Evolutionary conservation across 1,284 basidiomycete species (phyloP), one percentile per base, ranked within the genome.

Genomic region (Apiotrichum akiyoshidainum): DNA sequence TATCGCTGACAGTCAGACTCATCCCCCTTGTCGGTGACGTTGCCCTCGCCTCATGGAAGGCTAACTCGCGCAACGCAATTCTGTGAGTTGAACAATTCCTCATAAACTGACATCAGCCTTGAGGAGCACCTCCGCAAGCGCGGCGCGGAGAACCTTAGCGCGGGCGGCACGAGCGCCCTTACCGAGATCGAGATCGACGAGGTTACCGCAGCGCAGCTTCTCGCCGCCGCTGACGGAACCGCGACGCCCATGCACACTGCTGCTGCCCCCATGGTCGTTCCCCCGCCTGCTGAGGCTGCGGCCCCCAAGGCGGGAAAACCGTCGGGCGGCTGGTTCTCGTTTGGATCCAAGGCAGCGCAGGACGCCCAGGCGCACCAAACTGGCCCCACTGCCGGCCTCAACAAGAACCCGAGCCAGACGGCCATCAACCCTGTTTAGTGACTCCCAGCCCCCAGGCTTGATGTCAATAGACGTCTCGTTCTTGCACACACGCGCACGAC

Each of bases 51-150:
- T 51, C 79, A 78, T 95, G 82, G 83, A 93, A 92, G 74, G 85
- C 91, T n/a, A 97, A 96, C 77, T 89, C 86, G 46, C 82, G 93
- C 63, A 96, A 96, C 70, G 92, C 90, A 3, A 69, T 74, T 52
- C 52, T 76, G 72, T 76, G 49, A 61, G 75, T 19, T 19, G n/a
- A n/a, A n/a, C n/a, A n/a, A n/a, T n/a, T n/a, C n/a, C n/a, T n/a
- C n/a, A n/a, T n/a, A n/a, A 37, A 13, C 48, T 47, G 26, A n/a
- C 22, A 2, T 21, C 59, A 75, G 74, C 6, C 67, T 78, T 17
- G 77, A 78, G 58, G 72, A 71, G 22, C 76, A 66, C 64, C 68
- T 78, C 26, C 61, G 63, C 19, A 70, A 74, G 40, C 66, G 76
- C 16, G 76, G 73, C 6, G 66, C 70, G 50, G 73, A 76, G 57